A percentile compares a stretch with the other conserved stretches of the same genome.
These are phyloP conservation scores for Pseudocercospora fijiensis DNA, from an alignment of 2,329 filamentous ascomycete genomes.

Conservation along the genomic window DNA sequence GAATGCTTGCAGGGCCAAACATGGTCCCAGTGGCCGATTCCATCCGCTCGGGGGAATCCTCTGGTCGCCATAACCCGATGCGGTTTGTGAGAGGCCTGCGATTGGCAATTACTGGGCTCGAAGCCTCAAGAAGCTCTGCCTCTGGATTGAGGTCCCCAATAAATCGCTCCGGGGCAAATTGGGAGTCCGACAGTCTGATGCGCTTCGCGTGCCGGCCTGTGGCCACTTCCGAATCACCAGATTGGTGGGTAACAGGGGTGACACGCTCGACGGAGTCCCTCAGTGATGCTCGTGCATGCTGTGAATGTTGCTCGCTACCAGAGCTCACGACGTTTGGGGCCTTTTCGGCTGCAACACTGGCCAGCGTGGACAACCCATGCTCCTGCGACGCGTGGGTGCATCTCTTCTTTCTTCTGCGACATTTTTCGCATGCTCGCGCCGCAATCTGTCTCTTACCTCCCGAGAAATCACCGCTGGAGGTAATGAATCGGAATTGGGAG, in stretches of 20 bases:
- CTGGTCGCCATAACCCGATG: conserved; percentile 17
- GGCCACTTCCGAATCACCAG: neutral
- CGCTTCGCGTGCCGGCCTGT: neutral
- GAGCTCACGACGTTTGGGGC: neutral
- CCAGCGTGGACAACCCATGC: neutral
- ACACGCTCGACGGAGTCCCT: too few species aligned
- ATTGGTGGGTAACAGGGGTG: too few species aligned
- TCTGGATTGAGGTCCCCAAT: conserved; percentile 22
- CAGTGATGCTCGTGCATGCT: neutral
- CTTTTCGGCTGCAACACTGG: neutral
- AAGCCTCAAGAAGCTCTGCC: conserved; percentile 14
- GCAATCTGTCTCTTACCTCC: conserved; percentile 12
- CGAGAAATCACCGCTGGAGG: neutral
- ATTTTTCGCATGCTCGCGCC: conserved; percentile 7
- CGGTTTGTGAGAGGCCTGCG: conserved; percentile 7
- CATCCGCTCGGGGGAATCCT: neutral
- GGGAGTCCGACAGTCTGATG: neutral
- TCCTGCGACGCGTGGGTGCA: conserved; percentile 5
- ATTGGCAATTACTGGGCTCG: conserved; percentile 3
- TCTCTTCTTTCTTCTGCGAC: conserved; percentile 17
- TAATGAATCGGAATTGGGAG: conserved; percentile 16
- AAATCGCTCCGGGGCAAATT: conserved; percentile 5
- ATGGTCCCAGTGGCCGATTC: neutral
- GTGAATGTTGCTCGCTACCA: neutral
- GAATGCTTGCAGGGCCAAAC: conserved; percentile 10